These are phyloP conservation scores for Rhizophora mangle DNA, from an alignment of 345 rosid genomes.

Conservation along the genomic window DNA sequence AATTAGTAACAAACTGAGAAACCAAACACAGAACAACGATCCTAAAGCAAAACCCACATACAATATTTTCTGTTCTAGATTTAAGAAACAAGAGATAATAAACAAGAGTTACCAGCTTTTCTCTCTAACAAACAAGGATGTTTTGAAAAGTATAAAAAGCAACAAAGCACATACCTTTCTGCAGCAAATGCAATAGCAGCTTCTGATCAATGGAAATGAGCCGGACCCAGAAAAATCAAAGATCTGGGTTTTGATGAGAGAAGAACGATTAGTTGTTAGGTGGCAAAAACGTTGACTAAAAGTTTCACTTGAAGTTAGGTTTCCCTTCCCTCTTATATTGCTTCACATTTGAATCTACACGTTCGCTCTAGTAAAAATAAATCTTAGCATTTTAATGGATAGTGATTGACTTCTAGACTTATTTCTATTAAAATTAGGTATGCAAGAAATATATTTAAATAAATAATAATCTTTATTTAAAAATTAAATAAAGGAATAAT, in stretches of 20 bases:
- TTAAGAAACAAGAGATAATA: neutral
- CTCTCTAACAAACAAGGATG: neutral
- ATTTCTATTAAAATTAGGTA: too few species aligned
- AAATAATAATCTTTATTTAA: too few species aligned
- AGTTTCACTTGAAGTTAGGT: neutral
- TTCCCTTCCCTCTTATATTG: too few species aligned
- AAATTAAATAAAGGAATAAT: too few species aligned
- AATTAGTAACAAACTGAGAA: neutral
- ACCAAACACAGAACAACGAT: neutral
- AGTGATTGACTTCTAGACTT: too few species aligned
- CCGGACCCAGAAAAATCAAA: slow-evolving; percentile 11
- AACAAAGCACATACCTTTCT: slow-evolving; percentile 17
- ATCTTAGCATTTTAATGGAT: too few species aligned
- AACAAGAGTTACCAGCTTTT: neutral
- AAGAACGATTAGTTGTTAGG: neutral
- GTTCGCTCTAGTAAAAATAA: too few species aligned
- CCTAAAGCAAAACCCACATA: neutral
- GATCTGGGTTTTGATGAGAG: slow-evolving; percentile 24
- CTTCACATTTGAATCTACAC: too few species aligned
- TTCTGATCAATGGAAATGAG: neutral
- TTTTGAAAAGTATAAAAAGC: neutral
- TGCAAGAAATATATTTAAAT: too few species aligned
- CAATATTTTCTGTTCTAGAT: neutral
- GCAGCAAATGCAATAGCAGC: neutral
- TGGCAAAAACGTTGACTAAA: neutral